phyloP scores from a whole-genome alignment of 768 basidiomycete species.

The Lactarius vividus region DNA sequence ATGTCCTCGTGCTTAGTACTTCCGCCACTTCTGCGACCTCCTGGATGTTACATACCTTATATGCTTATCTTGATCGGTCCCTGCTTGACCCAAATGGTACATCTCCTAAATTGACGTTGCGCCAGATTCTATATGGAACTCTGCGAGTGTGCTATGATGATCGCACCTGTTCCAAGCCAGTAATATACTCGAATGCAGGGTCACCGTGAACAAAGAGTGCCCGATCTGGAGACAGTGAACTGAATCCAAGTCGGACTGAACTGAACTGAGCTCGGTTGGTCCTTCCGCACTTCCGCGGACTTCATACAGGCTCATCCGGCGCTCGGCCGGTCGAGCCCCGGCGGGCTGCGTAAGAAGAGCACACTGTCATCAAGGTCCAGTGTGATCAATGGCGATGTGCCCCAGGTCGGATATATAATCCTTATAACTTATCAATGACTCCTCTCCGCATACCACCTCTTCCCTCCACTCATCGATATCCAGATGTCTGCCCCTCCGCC shows the following conservation, averaged over 20 bases:
- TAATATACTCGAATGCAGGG: neutral
- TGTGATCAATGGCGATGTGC: slow-evolving; percentile 21
- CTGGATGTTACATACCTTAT: slow-evolving; percentile 26
- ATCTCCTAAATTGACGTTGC: slow-evolving; percentile 12
- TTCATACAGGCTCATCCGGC: slow-evolving; percentile 16
- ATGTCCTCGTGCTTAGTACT: slow-evolving; percentile 11
- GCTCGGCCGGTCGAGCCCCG: slow-evolving; percentile 20
- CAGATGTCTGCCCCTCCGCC: slow-evolving; percentile 41
- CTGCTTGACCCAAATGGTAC: slow-evolving; percentile 14
- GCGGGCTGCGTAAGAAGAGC: slow-evolving; percentile 25
- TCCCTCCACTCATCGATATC: slow-evolving; percentile 37
- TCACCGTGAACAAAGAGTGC: slow-evolving; percentile 8
- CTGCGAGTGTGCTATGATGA: neutral
- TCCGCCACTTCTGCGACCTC: slow-evolving; percentile 8
- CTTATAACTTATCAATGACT: slow-evolving; percentile 21
- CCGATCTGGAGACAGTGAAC: neutral
- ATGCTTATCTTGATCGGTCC: slow-evolving; percentile 26
- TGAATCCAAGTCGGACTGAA: neutral
- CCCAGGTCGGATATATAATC: slow-evolving; percentile 23
- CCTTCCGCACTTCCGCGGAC: slow-evolving; percentile 17
- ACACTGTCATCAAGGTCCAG: slow-evolving; percentile 19
- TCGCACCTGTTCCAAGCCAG: slow-evolving; percentile 11
- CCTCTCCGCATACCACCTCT: slow-evolving; percentile 15
- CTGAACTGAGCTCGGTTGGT: slow-evolving; percentile 11
- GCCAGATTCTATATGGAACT: slow-evolving; percentile 15